Conservation (phyloP, 2,329 filamentous ascomycete species). For the Metarhizium brunneum region DNA sequence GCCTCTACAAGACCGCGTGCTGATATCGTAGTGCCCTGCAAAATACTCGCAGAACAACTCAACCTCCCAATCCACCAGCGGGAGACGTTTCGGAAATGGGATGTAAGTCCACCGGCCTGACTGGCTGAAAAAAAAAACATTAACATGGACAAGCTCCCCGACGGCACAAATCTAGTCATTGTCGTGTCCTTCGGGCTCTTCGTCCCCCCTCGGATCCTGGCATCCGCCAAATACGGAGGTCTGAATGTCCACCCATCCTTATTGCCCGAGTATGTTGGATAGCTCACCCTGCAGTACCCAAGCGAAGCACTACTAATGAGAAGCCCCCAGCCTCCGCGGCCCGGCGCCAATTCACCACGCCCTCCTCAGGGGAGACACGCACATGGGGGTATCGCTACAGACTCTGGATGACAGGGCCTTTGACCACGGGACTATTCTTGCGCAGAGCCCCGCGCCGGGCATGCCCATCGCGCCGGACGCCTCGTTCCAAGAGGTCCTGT, state of each 20-base stretch:
- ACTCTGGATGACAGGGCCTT: conserved; percentile 71
- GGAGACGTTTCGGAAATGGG: conserved; percentile 77
- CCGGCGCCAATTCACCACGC: conserved; percentile 80
- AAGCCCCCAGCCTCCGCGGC: conserved; percentile 58
- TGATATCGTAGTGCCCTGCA: conserved; percentile 56
- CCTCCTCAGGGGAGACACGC: conserved; percentile 51
- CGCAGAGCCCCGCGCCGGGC: conserved; percentile 54
- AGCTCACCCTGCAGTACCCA: not conserved
- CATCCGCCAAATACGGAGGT: conserved; percentile 66
- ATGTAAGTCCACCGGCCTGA: conserved; percentile 37
- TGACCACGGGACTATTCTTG: conserved; percentile 68
- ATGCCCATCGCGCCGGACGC: conserved; percentile 37
- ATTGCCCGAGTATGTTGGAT: conserved; percentile 59
- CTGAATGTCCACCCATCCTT: conserved; percentile 91
- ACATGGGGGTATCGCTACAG: conserved; percentile 75
- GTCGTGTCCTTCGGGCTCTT: conserved; percentile 93
- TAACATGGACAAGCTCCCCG: conserved; percentile 39
- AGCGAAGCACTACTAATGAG: not conserved
- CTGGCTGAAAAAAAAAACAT: too few species aligned
- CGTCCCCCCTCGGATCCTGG: conserved; percentile 68
- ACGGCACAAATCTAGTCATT: conserved; percentile 65
- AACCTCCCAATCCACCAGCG: conserved; percentile 61
- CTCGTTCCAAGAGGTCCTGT: conserved; percentile 31
- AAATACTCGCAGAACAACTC: conserved; percentile 52
- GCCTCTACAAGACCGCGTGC: not conserved